Percentiles rank a stretch among this genome's conserved stretches.
Evolutionary conservation across 352 stramenopile species (phyloP).

Genomic region (Discostella stelligera): DNA sequence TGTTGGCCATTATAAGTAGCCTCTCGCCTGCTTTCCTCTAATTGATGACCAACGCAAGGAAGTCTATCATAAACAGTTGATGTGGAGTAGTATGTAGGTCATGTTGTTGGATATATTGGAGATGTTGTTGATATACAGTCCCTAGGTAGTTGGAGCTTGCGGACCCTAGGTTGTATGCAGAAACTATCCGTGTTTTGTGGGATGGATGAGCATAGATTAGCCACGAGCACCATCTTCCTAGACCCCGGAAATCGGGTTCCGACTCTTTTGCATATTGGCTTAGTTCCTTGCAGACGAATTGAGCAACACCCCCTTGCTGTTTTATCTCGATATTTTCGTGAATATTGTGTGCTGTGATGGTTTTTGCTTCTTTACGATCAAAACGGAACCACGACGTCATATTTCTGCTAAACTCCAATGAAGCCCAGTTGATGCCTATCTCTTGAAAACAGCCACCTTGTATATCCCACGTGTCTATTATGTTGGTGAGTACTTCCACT

Average conservation of each 20-base stretch:
- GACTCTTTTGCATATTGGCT: no score
- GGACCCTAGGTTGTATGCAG: constrained; percentile 12
- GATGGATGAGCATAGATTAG: no score
- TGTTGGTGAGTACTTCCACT: neutral
- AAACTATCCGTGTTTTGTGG: neutral
- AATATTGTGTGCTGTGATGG: neutral
- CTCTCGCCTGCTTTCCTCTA: neutral
- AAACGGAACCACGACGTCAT: neutral
- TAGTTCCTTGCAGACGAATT: neutral
- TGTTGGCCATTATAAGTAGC: neutral
- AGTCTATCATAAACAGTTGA: constrained; percentile 2
- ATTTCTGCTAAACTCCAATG: neutral
- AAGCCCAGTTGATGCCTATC: neutral
- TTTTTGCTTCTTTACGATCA: neutral
- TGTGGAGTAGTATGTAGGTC: neutral
- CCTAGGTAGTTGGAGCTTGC: neutral
- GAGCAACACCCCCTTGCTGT: neutral
- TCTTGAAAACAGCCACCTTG: neutral
- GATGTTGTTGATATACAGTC: constrained; percentile 25
- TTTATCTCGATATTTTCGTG: neutral
- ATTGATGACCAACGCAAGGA: neutral
- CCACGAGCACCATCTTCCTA: neutral
- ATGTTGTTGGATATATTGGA: constrained; percentile 14
- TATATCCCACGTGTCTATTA: neutral
- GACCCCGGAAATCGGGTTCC: neutral